phyloP scores from a whole-genome alignment of 345 rosid species.

The Melaleuca alternifolia region DNA sequence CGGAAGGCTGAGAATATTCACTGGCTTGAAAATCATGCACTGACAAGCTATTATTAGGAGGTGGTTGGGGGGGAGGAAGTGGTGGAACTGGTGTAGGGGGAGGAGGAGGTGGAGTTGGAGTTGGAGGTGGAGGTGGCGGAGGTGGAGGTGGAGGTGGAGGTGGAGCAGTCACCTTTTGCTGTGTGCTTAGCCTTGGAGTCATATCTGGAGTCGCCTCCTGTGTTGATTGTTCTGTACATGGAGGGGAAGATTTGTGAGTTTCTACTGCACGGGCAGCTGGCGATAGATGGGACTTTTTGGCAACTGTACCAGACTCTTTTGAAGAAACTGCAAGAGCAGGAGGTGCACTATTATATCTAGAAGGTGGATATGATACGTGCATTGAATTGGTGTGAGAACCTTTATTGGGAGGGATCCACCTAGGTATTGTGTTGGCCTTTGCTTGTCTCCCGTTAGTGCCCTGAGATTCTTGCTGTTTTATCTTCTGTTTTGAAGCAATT shows the following conservation, averaged over 20 bases:
- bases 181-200: background rate
- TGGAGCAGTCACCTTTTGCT: slow-evolving; percentile 15
- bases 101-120: background rate
- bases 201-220: slow-evolving; percentile 12
- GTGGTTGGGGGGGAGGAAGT: slow-evolving; percentile 16
- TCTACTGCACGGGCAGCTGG: slow-evolving; percentile 20
- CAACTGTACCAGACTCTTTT: slow-evolving; percentile 35
- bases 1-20: slow-evolving; percentile 1
- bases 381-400: slow-evolving; percentile 68
- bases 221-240: slow-evolving; percentile 11
- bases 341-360: slow-evolving; percentile 74
- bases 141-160: slow-evolving; percentile 19
- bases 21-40: background rate
- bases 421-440: slow-evolving; percentile 61
- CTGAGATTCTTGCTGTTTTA: slow-evolving; percentile 51
- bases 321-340: slow-evolving; percentile 50
- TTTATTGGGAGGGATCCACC: slow-evolving; percentile 88
- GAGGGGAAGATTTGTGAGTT: slow-evolving; percentile 25
- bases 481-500: slow-evolving; percentile 36
- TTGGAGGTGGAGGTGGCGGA: slow-evolving; percentile 11
- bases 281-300: slow-evolving; percentile 20
- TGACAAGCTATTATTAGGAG: background rate
- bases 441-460: slow-evolving; percentile 48
- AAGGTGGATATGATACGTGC: slow-evolving; percentile 75
- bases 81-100: slow-evolving; percentile 11